Conservation (phyloP, 108 stramenopile genomes). For the Cyclotella atomus region DNA sequence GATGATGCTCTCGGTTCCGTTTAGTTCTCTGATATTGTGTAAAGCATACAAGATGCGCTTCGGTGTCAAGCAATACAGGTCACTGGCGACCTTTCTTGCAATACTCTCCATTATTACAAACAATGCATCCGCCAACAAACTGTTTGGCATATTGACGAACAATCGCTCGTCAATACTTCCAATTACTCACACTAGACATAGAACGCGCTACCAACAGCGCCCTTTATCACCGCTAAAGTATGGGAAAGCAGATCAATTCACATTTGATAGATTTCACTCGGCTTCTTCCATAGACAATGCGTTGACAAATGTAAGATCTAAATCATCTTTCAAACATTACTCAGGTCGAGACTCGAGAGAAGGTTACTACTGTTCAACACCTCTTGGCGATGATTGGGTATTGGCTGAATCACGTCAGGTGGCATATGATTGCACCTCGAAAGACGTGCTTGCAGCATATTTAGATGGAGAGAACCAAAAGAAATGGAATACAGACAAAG, state of each 20-base stretch:
- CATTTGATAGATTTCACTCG: slow-evolving; percentile 10
- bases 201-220: not conserved
- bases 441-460: slow-evolving; percentile 57
- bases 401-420: slow-evolving; percentile 60
- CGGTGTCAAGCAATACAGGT: no score
- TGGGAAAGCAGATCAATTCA: not conserved
- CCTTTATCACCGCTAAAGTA: not conserved
- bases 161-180: not conserved
- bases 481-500: slow-evolving; percentile 58
- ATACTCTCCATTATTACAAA: not conserved
- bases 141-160: not conserved
- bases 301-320: not conserved
- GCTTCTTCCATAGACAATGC: not conserved
- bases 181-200: not conserved
- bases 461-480: slow-evolving; percentile 55
- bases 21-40: no score
- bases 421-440: slow-evolving; percentile 42
- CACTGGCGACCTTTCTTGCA: no score
- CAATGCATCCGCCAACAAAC: not conserved
- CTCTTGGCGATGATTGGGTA: slow-evolving; percentile 61
- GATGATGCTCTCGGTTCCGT: no score
- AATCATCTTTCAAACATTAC: slow-evolving; percentile 42
- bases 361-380: slow-evolving; percentile 51
- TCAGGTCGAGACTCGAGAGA: slow-evolving; percentile 45
- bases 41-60: no score